A percentile compares a stretch with the other conserved stretches of the same genome.
These are phyloP conservation scores for Tausonia pullulans DNA, from an alignment of 1,284 basidiomycete species.

Conservation along the genomic window DNA sequence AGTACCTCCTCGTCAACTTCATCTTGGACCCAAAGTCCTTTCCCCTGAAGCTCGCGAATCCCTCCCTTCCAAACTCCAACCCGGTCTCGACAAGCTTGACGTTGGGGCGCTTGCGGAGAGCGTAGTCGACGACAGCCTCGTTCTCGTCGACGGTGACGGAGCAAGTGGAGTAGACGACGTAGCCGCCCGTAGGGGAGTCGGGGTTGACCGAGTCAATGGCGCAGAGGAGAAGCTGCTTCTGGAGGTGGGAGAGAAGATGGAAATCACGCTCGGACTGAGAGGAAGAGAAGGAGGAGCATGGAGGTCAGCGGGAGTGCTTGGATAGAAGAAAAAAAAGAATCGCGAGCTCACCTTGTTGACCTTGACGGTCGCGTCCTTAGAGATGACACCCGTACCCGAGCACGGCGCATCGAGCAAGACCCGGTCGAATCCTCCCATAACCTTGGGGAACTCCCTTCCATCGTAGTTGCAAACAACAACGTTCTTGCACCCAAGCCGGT, in stretches of 20 bases:
- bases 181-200: conserved; percentile 81
- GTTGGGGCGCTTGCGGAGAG: conserved; percentile 92
- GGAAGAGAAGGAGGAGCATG: conserved; percentile 11
- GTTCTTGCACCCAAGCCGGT: conserved; percentile 95
- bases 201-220: conserved; percentile 93
- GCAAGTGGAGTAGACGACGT: conserved; percentile 96
- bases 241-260: conserved; percentile 83
- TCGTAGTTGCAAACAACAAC: conserved; percentile 97
- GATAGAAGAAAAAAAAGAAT: not conserved
- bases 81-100: conserved; percentile 88
- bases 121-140: conserved; percentile 96
- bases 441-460: conserved; percentile 96
- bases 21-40: conserved; percentile 75
- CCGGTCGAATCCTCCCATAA: conserved; percentile 96
- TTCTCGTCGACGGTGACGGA: conserved; percentile 98
- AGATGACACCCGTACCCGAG: conserved; percentile 95
- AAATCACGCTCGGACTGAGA: conserved; percentile 88
- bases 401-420: conserved; percentile 96
- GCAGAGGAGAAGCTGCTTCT: conserved; percentile 96
- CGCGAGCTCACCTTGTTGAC: conserved; percentile 71
- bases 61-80: conserved; percentile 84
- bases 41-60: conserved; percentile 80
- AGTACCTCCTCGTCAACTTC: conserved; percentile 73
- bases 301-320: not conserved
- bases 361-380: conserved; percentile 95